Evolutionary conservation across 83 land plant species (phyloP), one percentile per base, ranked within the genome.

Genomic region (Diphasiastrum complanatum): DNA sequence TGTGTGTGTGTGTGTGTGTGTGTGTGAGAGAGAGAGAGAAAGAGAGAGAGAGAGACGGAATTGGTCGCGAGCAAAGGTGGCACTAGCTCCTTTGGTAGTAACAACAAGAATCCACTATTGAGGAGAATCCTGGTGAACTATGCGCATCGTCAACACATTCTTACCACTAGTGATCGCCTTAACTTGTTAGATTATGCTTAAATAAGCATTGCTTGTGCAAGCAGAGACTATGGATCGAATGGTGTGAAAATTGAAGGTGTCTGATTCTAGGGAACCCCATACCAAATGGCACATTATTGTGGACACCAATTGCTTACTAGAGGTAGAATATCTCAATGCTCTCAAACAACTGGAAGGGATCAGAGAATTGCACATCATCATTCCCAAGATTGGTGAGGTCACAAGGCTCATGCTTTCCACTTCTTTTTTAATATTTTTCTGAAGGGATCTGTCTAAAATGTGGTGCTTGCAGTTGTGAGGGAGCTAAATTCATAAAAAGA

Each of bases 261-360:
- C 43, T 12, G 59, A 34, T 23, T 19, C 1, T 20, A 36, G 11
- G 31, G 60, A 33, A 45, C 36, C 63, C 18, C 47, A 57, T 5
- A 34, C 45, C 19, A 37, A 52, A 27, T 75, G 78, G 78, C 78
- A 75, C 36, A 61, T 69, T 26, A 53, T 67, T 2, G 63, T 75
- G 33, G 78, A 75, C 34, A 63, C 74, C 0, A 69, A 72, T 34
- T 74, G 74, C 48, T 40, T 75, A 3, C 33, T 75, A 10, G 72
- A 75, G 27, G 55, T 46, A 22, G 61, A 33, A 10, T 47, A 67
- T 23, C 59, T 75, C 30, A 64, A 63, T 34, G 53, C 63, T 0
- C 50, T 75, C 45, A 63, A 75, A 48, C 67, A 37, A 4, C 41
- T 75, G 19, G 62, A 75, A 64, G 78, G 78, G 2, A 56, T 69